These are phyloP conservation scores for Psilocybe mexicana DNA, from an alignment of 1,284 basidiomycete genomes.

Conservation along the genomic window DNA sequence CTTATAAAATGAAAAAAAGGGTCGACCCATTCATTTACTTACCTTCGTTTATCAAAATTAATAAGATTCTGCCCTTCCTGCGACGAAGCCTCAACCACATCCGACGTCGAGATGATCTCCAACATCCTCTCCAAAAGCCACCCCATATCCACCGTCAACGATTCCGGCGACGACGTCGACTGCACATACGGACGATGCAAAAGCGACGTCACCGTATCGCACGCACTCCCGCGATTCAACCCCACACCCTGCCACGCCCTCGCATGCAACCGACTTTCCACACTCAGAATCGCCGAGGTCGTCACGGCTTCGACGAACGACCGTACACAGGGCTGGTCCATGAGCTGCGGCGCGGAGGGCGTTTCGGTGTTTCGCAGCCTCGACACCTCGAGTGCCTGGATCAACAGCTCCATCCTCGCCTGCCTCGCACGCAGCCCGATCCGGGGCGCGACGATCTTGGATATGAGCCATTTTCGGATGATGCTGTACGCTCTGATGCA, in stretches of 20 bases:
- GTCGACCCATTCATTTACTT: not conserved
- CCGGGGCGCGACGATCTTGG: slow-evolving; percentile 61
- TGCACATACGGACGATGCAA: slow-evolving; percentile 51
- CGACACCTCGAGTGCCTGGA: slow-evolving; percentile 71
- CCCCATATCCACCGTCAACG: slow-evolving; percentile 71
- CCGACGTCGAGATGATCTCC: slow-evolving; percentile 72
- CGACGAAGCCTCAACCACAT: slow-evolving; percentile 58
- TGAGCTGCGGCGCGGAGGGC: slow-evolving; percentile 27
- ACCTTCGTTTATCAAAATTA: slow-evolving; percentile 83
- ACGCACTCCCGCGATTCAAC: slow-evolving; percentile 51
- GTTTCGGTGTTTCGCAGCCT: slow-evolving; percentile 57
- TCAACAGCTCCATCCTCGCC: slow-evolving; percentile 66
- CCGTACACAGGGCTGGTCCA: slow-evolving; percentile 60
- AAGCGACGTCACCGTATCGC: slow-evolving; percentile 60
- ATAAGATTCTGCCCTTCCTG: slow-evolving; percentile 60
- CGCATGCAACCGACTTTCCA: slow-evolving; percentile 71
- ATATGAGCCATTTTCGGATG: slow-evolving; percentile 74
- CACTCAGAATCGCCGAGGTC: slow-evolving; percentile 68
- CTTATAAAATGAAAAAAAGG: slow-evolving; percentile 14
- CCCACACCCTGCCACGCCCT: slow-evolving; percentile 76
- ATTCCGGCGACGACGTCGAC: slow-evolving; percentile 45
- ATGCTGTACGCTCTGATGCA: slow-evolving; percentile 74
- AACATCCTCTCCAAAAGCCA: slow-evolving; percentile 80
- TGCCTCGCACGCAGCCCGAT: slow-evolving; percentile 66
- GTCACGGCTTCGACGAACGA: slow-evolving; percentile 78